These are phyloP conservation scores for Elongisporangium prolatum DNA, from an alignment of 352 stramenopile species.

Conservation along the genomic window DNA sequence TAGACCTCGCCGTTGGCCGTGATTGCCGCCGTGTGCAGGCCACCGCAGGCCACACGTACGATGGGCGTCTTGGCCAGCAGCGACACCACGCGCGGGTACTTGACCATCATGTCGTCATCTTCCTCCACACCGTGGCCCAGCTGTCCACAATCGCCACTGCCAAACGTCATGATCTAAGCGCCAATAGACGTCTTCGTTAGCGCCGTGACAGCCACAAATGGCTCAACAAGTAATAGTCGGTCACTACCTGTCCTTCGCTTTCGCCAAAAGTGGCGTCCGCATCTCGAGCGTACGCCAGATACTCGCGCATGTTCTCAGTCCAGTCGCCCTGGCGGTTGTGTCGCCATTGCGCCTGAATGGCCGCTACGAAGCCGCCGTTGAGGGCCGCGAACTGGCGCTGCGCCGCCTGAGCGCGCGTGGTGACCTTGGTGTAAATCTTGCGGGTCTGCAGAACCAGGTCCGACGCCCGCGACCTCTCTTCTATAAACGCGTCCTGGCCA, in stretches of 20 bases:
- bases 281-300: conserved; percentile 63
- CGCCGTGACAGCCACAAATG: too few species aligned
- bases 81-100: conserved; percentile 53
- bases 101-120: conserved; percentile 72
- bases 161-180: conserved; percentile 62
- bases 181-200: background rate
- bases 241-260: conserved; percentile 26
- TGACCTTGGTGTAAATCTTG: conserved; percentile 25
- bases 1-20: conserved; percentile 87
- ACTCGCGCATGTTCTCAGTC: conserved; percentile 78
- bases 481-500: conserved; percentile 1
- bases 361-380: conserved; percentile 64
- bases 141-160: conserved; percentile 91
- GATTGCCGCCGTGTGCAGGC: conserved; percentile 89
- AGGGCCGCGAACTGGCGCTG: conserved; percentile 54
- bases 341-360: conserved; percentile 52
- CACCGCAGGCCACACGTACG: conserved; percentile 82
- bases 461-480: conserved; percentile 31
- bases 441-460: conserved; percentile 45
- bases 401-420: conserved; percentile 32
- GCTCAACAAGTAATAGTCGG: background rate
- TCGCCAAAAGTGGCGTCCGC: conserved; percentile 53
- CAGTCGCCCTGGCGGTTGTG: conserved; percentile 65
- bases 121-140: conserved; percentile 88
- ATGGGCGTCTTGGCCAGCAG: conserved; percentile 40